Conservation (phyloP, 768 basidiomycete species). For the Termitomyces sp. region DNA sequence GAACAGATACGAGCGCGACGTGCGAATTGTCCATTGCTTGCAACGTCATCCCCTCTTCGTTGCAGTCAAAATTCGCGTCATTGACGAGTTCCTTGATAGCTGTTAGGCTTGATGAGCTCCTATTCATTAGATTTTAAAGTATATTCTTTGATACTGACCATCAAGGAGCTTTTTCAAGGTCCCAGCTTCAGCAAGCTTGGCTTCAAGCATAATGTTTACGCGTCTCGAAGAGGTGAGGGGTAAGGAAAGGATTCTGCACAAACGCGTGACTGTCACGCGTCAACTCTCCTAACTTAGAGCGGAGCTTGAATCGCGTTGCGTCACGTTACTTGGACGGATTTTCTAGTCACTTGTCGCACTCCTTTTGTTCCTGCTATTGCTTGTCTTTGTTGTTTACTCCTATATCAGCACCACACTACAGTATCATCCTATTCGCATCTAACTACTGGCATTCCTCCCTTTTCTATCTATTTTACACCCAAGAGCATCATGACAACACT, state of each 20-base stretch:
- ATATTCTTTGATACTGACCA: slow-evolving; percentile 41
- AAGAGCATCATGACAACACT: slow-evolving; percentile 1
- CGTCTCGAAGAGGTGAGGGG: slow-evolving; percentile 13
- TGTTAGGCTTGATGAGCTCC: slow-evolving; percentile 25
- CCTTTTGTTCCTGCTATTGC: slow-evolving; percentile 4
- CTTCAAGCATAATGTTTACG: slow-evolving; percentile 72
- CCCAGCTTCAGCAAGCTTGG: slow-evolving; percentile 81
- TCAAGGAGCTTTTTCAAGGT: slow-evolving; percentile 91
- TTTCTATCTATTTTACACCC: neutral
- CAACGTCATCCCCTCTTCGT: slow-evolving; percentile 88
- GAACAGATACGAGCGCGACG: slow-evolving; percentile 91
- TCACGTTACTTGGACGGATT: neutral
- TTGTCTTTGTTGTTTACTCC: neutral
- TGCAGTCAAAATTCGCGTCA: slow-evolving; percentile 97
- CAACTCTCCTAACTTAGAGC: slow-evolving; percentile 22
- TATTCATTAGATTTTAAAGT: neutral
- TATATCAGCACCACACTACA: slow-evolving; percentile 3
- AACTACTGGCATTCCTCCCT: neutral
- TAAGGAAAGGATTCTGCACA: slow-evolving; percentile 4
- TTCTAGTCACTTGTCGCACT: neutral
- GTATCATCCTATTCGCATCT: neutral
- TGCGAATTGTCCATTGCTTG: slow-evolving; percentile 99
- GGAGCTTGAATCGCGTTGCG: slow-evolving; percentile 19
- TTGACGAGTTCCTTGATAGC: slow-evolving; percentile 97
- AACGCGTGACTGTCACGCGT: slow-evolving; percentile 22